phyloP scores from a whole-genome alignment of 139 green algal genomes.

The Chlorella sp. region DNA sequence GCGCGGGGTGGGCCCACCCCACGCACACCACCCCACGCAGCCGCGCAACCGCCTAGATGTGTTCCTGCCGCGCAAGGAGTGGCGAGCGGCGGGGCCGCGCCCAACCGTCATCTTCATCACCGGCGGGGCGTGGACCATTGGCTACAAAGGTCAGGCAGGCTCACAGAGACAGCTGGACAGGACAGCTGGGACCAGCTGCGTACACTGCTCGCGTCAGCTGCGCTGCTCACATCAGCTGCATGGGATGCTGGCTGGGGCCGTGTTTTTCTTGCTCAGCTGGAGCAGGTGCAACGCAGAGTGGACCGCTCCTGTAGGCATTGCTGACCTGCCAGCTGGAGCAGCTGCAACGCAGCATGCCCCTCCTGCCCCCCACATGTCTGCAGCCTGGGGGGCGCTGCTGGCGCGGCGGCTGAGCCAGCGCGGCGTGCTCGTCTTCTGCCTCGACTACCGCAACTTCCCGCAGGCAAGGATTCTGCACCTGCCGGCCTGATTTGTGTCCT shows the following conservation, averaged over 20 bases:
- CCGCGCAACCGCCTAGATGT: slow-evolving; percentile 87
- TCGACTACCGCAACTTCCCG: slow-evolving; percentile 96
- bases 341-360: too few species aligned
- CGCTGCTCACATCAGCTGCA: too few species aligned
- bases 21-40: slow-evolving; percentile 42
- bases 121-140: slow-evolving; percentile 94
- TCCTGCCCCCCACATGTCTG: neutral
- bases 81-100: slow-evolving; percentile 15
- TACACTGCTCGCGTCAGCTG: too few species aligned
- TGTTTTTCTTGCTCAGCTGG: too few species aligned
- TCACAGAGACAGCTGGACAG: too few species aligned
- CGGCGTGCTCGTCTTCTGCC: slow-evolving; percentile 87
- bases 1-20: too few species aligned
- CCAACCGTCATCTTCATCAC: slow-evolving; percentile 93
- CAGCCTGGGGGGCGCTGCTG: slow-evolving; percentile 92
- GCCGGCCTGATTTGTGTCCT: too few species aligned
- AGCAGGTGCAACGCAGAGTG: too few species aligned
- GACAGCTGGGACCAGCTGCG: too few species aligned
- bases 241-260: too few species aligned
- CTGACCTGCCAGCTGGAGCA: too few species aligned
- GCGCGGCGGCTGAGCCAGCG: slow-evolving; percentile 79
- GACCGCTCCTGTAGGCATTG: too few species aligned
- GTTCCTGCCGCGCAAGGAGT: slow-evolving; percentile 71
- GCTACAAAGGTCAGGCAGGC: slow-evolving; percentile 51
- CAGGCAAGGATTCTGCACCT: slow-evolving; percentile 10